phyloP scores from a whole-genome alignment of 2,329 filamentous ascomycete species.

The Botrytis pseudocinerea region DNA sequence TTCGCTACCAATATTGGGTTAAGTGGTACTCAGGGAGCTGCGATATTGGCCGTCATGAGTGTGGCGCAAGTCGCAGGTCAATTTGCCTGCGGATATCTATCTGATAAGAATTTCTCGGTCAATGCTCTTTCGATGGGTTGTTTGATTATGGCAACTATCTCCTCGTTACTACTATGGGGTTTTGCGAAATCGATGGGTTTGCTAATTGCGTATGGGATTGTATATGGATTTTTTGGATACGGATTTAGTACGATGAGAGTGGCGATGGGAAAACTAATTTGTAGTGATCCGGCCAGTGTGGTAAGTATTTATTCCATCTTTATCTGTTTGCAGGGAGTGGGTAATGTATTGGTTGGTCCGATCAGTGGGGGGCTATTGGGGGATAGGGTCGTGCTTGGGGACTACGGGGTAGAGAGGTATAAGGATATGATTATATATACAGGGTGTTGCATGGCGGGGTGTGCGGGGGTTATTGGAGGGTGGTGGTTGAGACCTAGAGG shows the following conservation, averaged over 20 bases:
- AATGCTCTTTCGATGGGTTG: not conserved
- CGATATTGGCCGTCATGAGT: not conserved
- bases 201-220: not conserved
- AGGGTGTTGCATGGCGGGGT: constrained; percentile 8
- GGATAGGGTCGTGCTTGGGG: not conserved
- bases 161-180: not conserved
- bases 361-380: not conserved
- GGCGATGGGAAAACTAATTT: not conserved
- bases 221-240: not conserved
- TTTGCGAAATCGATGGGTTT: not conserved
- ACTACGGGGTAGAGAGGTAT: constrained; percentile 31
- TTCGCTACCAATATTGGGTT: not conserved
- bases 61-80: not conserved
- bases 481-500: constrained; percentile 26
- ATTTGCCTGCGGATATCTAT: not conserved
- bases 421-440: constrained; percentile 33
- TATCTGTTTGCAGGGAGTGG: not conserved
- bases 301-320: not conserved
- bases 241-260: not conserved
- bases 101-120: not conserved
- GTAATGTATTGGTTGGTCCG: not conserved
- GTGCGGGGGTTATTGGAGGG: constrained; percentile 28
- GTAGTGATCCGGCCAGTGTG: not conserved
- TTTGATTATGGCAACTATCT: not conserved
- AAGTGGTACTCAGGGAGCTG: not conserved